Base-by-base conservation (phyloP, 768 basidiomycete species). In the Postia placenta region DNA sequence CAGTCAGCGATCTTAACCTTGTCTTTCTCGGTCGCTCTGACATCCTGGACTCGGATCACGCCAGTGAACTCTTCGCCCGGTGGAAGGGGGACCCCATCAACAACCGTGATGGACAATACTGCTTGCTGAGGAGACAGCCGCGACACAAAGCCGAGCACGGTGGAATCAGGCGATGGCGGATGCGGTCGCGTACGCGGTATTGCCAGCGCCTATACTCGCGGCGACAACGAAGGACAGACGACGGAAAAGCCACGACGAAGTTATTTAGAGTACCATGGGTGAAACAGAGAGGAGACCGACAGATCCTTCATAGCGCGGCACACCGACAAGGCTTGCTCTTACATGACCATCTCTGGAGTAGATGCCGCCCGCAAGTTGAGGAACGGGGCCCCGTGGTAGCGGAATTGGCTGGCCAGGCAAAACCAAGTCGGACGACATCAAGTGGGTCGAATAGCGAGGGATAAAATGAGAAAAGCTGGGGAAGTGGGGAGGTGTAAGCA, bases 1-100 rank as follows among this genome's bases (percentile, higher is more conserved):
- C 91, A 95, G 57, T 92, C 88, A 26, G 83, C 81, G 51, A 94
- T 87, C 68, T 87, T 92, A 50, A 94, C 79, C 58, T 81, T 83
- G 69, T 93, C 91, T 58, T 89, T 92, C 60, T 93, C 92, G 1
- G 92, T 93, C 11, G 87, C 86, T 47, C 93, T 71, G 19, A 96
- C 83, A 65, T 96, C 93, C 65, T 94, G 91, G 4, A 76, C 73
- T 27, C 93, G 82, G 55, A 96, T 89, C 19, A 95, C 84, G 4
- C 92, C 92, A 0, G 78, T 82, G 57, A 93, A 95, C 57, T 95
- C 92, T 63, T 94, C 92, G 24, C 90, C 88, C 6, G 73, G 68
- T 30, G 89, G 83, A 41, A 93, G 72, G 1, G 91, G 89, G 12
- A 87, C 72, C 14, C 87, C 91, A 59, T 96, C 92, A 35, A 94